Evolutionary conservation across 106 monocot species (phyloP), one percentile per base, ranked within the genome.

Genomic region (Amphibolis antarctica): DNA sequence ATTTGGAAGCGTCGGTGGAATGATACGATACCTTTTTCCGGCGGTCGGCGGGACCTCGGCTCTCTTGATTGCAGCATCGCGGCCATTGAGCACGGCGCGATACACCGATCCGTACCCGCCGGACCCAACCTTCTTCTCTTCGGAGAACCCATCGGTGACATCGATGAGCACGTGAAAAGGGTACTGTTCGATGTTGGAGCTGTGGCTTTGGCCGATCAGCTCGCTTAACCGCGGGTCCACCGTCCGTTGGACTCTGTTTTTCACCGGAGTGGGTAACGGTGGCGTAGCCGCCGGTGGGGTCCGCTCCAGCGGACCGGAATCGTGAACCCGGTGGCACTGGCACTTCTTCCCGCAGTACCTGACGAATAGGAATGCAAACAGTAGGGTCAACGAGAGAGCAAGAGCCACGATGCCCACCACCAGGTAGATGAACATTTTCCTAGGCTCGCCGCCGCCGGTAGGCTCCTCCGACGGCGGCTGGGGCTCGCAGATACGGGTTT

Each of bases 81-180:
- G 60, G 0, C 67, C 61, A 21, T 42, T 36, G 26, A 74, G 52
- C 26, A 55, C 48, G 9, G 60, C 74, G 12, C 74, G 74, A 60
- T 74, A 74, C n/a, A 74, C 74, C 0, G 57, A 48, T 20, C 74
- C 67, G 61, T 67, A 74, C 42, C 67, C 60, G 22, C 74, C 74
- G 49, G 60, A 67, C n/a, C 74, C 74, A 46, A 74, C 54, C 61
- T 53, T 59, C 55, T 44, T 49, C 25, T 44, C 60, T 12, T 67
- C 67, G n/a, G 74, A 74, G 52, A 66, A 74, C 5, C n/a, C 44
- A 12, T 11, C 43, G 25, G 74, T 74, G 28, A 55, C 45, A 0
- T 22, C 42, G 18, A 17, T 27, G 30, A 74, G 59, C 42, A 42
- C 45, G 17, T 49, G 15, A 23, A 74, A 46, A 15, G 66, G 15